A percentile compares a stretch with the other conserved stretches of the same genome.
These are phyloP conservation scores for Kurtzmaniella natalensis DNA, from an alignment of 1,139 yeast species.

Conservation along the genomic window DNA sequence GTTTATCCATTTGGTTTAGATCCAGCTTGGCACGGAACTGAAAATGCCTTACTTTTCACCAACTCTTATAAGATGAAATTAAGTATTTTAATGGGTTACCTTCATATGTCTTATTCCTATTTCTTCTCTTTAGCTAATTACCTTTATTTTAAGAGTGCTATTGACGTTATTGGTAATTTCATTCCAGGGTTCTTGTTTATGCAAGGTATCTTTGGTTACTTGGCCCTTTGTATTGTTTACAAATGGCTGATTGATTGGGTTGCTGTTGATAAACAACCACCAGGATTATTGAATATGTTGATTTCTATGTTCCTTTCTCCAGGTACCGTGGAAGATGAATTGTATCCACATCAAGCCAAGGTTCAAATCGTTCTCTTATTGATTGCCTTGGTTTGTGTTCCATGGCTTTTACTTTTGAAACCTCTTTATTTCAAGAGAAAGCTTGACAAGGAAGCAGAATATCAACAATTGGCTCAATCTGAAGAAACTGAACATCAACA, in stretches of 20 bases:
- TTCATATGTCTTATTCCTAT: conserved; percentile 74
- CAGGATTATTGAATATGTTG: conserved; percentile 76
- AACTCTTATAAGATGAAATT: conserved; percentile 82
- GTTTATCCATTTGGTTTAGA: conserved; percentile 68
- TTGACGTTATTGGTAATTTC: conserved; percentile 74
- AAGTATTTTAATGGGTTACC: conserved; percentile 74
- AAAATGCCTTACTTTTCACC: conserved; percentile 66
- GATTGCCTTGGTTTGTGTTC: conserved; percentile 69
- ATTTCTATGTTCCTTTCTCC: conserved; percentile 80
- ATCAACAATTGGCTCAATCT: conserved; percentile 22
- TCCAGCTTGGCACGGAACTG: conserved; percentile 81
- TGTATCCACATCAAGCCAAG: conserved; percentile 59
- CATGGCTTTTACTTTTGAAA: conserved; percentile 66
- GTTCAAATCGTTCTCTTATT: conserved; percentile 57
- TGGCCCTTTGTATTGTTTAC: conserved; percentile 66
- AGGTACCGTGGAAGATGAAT: conserved; percentile 62
- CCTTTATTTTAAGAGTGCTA: conserved; percentile 48
- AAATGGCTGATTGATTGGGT: conserved; percentile 81
- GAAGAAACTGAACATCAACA: conserved; percentile 13
- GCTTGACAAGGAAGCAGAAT: conserved; percentile 38
- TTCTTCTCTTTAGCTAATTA: conserved; percentile 66
- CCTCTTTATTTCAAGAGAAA: conserved; percentile 51
- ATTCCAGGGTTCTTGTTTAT: conserved; percentile 75
- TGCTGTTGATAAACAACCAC: conserved; percentile 64
- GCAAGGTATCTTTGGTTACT: conserved; percentile 81